Evolutionary conservation across 306 rosid genomes (phyloP).

Genomic region (Rosa persica): DNA sequence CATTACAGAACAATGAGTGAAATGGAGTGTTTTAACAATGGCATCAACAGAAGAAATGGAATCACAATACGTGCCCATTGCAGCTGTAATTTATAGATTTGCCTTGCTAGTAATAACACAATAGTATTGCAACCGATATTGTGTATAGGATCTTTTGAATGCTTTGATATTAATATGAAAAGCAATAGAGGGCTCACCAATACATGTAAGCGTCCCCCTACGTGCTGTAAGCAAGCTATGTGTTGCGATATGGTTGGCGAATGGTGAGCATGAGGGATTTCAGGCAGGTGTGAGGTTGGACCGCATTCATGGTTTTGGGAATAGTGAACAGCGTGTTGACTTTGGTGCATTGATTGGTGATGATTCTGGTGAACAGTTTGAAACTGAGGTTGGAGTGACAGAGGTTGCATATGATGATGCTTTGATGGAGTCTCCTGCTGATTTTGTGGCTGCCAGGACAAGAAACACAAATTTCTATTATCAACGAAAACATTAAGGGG

Average conservation of each 20-base stretch:
- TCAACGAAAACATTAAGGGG: not conserved
- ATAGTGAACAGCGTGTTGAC: constrained; percentile 65
- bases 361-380: constrained; percentile 76
- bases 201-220: constrained; percentile 86
- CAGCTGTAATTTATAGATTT: not conserved
- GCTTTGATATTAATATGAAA: constrained; percentile 5
- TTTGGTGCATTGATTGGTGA: constrained; percentile 72
- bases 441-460: constrained; percentile 51
- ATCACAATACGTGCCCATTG: not conserved
- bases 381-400: constrained; percentile 79
- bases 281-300: constrained; percentile 69
- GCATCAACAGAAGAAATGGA: not conserved
- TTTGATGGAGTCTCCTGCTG: constrained; percentile 71
- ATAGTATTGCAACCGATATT: not conserved
- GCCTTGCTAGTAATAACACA: not conserved
- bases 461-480: constrained; percentile 7
- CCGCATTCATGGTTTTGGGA: constrained; percentile 77
- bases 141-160: not conserved
- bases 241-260: constrained; percentile 77
- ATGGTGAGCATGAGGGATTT: constrained; percentile 80
- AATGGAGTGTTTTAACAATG: not conserved
- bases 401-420: constrained; percentile 69
- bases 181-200: constrained; percentile 54
- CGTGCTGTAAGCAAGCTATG: constrained; percentile 75
- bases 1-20: not conserved